phyloP scores from a whole-genome alignment of 148 eudicot species.

The Chenopodium quinoa region DNA sequence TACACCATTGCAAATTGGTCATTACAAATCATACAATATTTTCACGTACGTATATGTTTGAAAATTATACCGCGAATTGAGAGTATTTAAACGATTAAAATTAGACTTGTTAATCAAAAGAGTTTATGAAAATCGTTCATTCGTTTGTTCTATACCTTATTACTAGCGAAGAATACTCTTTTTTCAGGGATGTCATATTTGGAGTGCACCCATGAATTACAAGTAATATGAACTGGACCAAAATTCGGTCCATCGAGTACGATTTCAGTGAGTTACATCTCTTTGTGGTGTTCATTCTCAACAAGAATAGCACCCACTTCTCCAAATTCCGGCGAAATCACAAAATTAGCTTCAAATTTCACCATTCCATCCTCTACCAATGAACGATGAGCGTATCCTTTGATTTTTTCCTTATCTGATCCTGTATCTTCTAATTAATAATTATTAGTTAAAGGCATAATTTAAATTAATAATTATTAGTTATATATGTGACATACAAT shows the following conservation, averaged over 20 bases:
- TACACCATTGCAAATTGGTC: not conserved
- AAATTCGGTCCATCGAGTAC: conserved; percentile 23
- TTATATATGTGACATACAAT: too few relatives aligned
- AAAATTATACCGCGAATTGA: too few relatives aligned
- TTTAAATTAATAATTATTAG: too few relatives aligned
- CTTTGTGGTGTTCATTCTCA: conserved; percentile 36
- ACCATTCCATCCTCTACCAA: not conserved
- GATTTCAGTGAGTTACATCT: conserved; percentile 32
- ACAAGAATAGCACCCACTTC: conserved; percentile 39
- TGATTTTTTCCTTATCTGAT: conserved; percentile 29
- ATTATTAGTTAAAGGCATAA: too few relatives aligned
- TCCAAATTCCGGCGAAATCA: conserved; percentile 29
- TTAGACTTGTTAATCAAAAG: too few relatives aligned
- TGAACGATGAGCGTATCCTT: conserved; percentile 21
- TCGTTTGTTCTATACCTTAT: conserved; percentile 27
- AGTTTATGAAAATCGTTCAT: too few relatives aligned
- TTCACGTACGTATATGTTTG: too few relatives aligned
- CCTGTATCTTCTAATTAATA: conserved; percentile 12
- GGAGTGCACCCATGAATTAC: conserved; percentile 42
- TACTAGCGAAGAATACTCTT: conserved; percentile 37
- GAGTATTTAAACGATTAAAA: too few relatives aligned
- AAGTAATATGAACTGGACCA: conserved; percentile 21
- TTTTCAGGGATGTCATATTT: conserved; percentile 26
- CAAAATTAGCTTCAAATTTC: conserved; percentile 32
- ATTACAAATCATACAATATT: too few relatives aligned